A percentile compares a stretch with the other conserved stretches of the same genome.
Evolutionary conservation across 116 monocot species (phyloP).

Genomic region (Zostera marina): DNA sequence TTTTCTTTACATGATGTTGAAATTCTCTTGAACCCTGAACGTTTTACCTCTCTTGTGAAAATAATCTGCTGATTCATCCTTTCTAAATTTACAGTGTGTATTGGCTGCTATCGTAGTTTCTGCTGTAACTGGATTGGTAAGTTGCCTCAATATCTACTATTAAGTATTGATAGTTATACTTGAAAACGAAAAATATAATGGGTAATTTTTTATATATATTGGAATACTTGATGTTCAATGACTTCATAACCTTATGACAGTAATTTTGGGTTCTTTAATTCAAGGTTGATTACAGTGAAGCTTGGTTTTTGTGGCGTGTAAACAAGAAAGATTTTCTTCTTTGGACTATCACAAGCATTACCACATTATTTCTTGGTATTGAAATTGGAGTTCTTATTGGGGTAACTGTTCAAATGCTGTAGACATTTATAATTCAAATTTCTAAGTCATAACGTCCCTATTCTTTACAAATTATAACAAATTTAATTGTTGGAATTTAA

Average conservation of each 20-base stretch:
- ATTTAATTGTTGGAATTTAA: too few relatives aligned
- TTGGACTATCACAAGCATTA: slow-evolving; percentile 73
- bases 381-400: slow-evolving; percentile 97
- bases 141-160: slow-evolving; percentile 5
- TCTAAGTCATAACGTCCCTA: not conserved
- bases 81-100: slow-evolving; percentile 50
- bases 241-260: not conserved
- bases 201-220: not conserved
- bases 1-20: not conserved
- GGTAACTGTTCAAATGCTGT: slow-evolving; percentile 27
- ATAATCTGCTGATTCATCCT: not conserved
- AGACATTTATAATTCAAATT: slow-evolving; percentile 1
- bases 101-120: slow-evolving; percentile 92
- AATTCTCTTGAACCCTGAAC: not conserved
- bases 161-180: too few relatives aligned
- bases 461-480: too few relatives aligned
- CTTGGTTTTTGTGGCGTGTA: slow-evolving; percentile 83
- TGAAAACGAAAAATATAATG: not conserved
- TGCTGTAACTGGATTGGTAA: slow-evolving; percentile 84
- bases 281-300: slow-evolving; percentile 93
- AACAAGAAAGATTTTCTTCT: slow-evolving; percentile 96
- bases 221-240: not conserved
- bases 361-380: slow-evolving; percentile 77
- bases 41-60: not conserved
- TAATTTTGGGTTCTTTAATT: not conserved